phyloP scores from a whole-genome alignment of 208 protist genomes.

The Leishmania aethiopica region DNA sequence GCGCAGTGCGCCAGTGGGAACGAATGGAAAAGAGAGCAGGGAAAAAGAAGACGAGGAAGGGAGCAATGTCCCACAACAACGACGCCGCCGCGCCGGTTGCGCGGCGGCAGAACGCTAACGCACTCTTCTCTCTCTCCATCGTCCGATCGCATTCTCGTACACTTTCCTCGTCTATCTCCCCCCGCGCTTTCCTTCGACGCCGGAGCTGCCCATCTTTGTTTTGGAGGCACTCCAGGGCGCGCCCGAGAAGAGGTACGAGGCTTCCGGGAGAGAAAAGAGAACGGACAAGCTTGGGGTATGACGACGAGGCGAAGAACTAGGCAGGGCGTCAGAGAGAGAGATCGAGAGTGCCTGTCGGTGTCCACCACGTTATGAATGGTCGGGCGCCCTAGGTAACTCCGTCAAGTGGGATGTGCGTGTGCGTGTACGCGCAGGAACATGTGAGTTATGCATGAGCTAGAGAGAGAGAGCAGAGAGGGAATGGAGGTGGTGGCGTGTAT shows the following conservation, averaged over 20 bases:
- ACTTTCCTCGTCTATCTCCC: not conserved
- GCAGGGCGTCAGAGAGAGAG: not conserved
- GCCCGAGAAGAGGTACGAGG: not conserved
- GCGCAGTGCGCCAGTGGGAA: constrained; percentile 34
- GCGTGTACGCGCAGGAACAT: not conserved
- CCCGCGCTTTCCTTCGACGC: not conserved
- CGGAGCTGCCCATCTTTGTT: not conserved
- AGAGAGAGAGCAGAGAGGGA: not conserved
- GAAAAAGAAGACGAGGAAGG: not conserved
- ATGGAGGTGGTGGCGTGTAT: not conserved
- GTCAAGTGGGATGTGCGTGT: not conserved
- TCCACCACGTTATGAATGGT: not conserved
- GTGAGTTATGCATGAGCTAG: not conserved
- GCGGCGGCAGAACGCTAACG: not conserved
- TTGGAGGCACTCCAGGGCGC: not conserved
- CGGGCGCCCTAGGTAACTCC: not conserved
- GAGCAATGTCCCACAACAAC: not conserved
- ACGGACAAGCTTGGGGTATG: not conserved
- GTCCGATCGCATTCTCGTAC: not conserved
- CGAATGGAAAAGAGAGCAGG: not conserved
- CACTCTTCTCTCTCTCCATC: not conserved
- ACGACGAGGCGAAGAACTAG: not conserved
- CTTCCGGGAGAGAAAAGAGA: not conserved
- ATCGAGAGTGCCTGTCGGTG: not conserved
- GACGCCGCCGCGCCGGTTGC: not conserved